These are phyloP conservation scores for Musa schizocarpa DNA, from an alignment of 176 grass and related monocot genomes.

Conservation along the genomic window DNA sequence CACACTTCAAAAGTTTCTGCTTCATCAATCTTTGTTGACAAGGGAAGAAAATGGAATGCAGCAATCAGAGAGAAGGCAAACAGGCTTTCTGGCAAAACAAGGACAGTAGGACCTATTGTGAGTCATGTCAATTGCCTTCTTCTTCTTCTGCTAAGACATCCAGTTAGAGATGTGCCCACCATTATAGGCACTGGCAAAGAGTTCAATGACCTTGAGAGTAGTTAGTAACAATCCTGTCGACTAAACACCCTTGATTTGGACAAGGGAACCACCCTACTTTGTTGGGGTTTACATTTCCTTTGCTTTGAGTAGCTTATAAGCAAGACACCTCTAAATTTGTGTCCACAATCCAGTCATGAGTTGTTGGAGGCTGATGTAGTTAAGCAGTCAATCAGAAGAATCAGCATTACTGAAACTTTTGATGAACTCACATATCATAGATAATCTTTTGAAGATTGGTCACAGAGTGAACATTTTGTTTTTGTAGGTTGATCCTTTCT, in stretches of 20 bases:
- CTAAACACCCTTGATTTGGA: conserved; percentile 40
- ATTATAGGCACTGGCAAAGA: neutral
- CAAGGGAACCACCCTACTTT: conserved; percentile 31
- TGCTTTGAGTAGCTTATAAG: conserved; percentile 17
- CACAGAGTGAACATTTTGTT: neutral
- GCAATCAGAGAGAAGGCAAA: too few species aligned
- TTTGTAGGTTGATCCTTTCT: neutral
- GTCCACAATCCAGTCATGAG: too few species aligned
- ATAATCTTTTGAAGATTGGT: neutral
- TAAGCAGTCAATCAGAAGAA: neutral
- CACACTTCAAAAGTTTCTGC: too few species aligned
- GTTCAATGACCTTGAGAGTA: neutral
- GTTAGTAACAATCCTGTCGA: neutral
- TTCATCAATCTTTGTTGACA: too few species aligned
- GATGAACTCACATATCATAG: neutral
- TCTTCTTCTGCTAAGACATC: neutral
- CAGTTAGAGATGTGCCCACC: neutral
- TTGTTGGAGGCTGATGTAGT: neutral
- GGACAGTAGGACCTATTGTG: too few species aligned
- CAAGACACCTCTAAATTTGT: neutral
- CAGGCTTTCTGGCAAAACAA: too few species aligned
- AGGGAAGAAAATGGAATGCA: too few species aligned
- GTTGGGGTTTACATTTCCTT: conserved; percentile 14
- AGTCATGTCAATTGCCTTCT: too few species aligned
- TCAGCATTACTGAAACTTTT: neutral